Evolutionary conservation across 192 early-diverging fungal species (phyloP), one percentile per base, ranked within the genome.

Genomic region (Mortierella hygrophila): DNA sequence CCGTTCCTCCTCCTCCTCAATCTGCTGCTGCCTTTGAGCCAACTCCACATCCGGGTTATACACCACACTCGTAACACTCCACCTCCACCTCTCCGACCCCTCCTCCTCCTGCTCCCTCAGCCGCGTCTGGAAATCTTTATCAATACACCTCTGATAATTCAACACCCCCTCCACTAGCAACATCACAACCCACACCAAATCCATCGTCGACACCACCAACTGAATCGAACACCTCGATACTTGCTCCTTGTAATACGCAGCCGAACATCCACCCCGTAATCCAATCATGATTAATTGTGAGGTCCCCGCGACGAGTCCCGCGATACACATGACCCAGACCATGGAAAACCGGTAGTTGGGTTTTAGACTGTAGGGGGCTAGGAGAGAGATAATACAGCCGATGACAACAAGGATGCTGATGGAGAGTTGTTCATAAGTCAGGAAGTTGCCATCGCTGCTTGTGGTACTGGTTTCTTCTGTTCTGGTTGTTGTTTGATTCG

Each of bases 1-100:
- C 20, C 6, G 29, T 42, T 70, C 44, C 44, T 26, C 21, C n/a
- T 38, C 40, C 4, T 72, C 41, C 21, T 44, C 41, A 15, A 29
- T 26, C 20, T 60, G 35, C 29, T 75, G 54, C 38, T 68, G 9
- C 68, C 72, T 26, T 72, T 76, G 52, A 71, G 54, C 5, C 60
- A 29, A 26, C 29, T 65, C 75, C 23, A 82, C 26, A 44, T 82
- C 80, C 35, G 80, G 80, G 15, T 82, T 74, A 54, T 82, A 82
- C 5, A 26, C 52, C 3, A 82, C 54, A 13, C 74, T 69, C 44
- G 23, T 47, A 15, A 23, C 74, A 29, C 29, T 32, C 60, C 60
- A 65, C 29, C 60, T 65, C 60, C 60, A 65, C 60, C 60, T 26
- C 47, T 55, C 26, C 7, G 32, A 21, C 8, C 74, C 74, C n/a